These are phyloP conservation scores for Neoascochyta sp. DNA, from an alignment of 2,329 filamentous ascomycete genomes.

Conservation along the genomic window DNA sequence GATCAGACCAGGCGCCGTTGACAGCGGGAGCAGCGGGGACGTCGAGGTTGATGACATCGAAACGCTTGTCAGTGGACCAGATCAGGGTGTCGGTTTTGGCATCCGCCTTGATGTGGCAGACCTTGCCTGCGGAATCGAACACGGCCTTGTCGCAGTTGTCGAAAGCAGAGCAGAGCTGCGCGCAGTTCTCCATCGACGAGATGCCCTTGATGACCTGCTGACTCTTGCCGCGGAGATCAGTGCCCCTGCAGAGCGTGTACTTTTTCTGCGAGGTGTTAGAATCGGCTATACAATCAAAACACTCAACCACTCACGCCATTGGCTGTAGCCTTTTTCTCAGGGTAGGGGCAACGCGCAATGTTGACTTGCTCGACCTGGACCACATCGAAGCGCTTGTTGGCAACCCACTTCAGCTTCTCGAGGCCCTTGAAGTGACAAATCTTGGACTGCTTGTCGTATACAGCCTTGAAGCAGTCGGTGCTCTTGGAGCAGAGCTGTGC, in stretches of 20 bases:
- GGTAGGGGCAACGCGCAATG: constrained; percentile 21
- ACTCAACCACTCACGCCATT: constrained; percentile 13
- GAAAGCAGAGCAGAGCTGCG: constrained; percentile 19
- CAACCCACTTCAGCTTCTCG: constrained; percentile 17
- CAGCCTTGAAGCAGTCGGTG: constrained; percentile 25
- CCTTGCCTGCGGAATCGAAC: constrained; percentile 12
- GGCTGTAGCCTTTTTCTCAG: constrained; percentile 14
- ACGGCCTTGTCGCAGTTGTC: constrained; percentile 20
- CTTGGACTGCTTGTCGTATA: constrained; percentile 18
- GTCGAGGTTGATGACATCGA: constrained; percentile 19
- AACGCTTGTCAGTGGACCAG: constrained; percentile 28
- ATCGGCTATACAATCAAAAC: too few species aligned
- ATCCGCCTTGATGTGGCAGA: constrained; percentile 26
- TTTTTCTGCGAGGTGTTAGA: constrained; percentile 11
- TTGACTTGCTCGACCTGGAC: constrained; percentile 24
- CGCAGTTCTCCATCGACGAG: constrained; percentile 16
- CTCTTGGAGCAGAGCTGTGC: constrained; percentile 17
- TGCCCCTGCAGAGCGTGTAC: constrained; percentile 23
- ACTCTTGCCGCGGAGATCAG: constrained; percentile 19
- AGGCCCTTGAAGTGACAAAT: constrained; percentile 22
- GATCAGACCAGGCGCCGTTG: constrained; percentile 23
- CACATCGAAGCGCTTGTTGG: constrained; percentile 16
- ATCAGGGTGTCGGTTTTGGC: constrained; percentile 18
- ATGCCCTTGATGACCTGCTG: constrained; percentile 14
- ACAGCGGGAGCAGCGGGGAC: constrained; percentile 11